A percentile compares a stretch with the other conserved stretches of the same genome.
These are phyloP conservation scores for Fereydounia khargensis DNA, from an alignment of 1,284 basidiomycete genomes.

Conservation along the genomic window DNA sequence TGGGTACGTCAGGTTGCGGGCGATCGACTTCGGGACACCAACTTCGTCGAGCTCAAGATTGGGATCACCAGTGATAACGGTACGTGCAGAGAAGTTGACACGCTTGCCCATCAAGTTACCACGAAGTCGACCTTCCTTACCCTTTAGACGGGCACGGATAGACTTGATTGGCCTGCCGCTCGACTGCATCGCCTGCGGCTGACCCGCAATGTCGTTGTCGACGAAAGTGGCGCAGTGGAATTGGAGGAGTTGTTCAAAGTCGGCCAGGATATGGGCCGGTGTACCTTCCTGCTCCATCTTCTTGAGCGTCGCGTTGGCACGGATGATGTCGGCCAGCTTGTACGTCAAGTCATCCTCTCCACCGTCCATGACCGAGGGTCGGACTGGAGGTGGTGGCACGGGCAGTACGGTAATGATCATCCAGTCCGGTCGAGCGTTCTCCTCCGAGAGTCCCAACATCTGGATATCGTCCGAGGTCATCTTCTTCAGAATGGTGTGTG, in stretches of 20 bases:
- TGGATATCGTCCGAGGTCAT: constrained; percentile 78
- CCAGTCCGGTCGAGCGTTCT: constrained; percentile 97
- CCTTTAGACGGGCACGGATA: constrained; percentile 95
- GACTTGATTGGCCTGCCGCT: constrained; percentile 97
- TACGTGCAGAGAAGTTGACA: constrained; percentile 98
- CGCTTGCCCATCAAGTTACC: constrained; percentile 99
- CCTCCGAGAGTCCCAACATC: constrained; percentile 86
- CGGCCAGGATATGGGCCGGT: constrained; percentile 89
- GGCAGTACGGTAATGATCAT: constrained; percentile 98
- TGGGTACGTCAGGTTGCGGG: constrained; percentile 96
- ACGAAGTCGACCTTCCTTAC: constrained; percentile 95
- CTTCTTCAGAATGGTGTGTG: constrained; percentile 69
- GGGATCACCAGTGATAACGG: constrained; percentile 98
- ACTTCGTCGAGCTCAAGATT: constrained; percentile 96
- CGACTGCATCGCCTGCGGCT: constrained; percentile 95
- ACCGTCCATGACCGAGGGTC: constrained; percentile 94
- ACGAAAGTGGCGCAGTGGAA: constrained; percentile 99
- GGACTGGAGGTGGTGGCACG: constrained; percentile 95
- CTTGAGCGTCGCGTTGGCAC: constrained; percentile 86
- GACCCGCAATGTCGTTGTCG: constrained; percentile 99
- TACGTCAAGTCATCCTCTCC: constrained; percentile 99
- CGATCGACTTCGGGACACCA: constrained; percentile 94
- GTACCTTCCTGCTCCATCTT: constrained; percentile 95
- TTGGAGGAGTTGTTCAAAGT: constrained; percentile 88
- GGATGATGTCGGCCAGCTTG: constrained; percentile 96